phyloP scores from a whole-genome alignment of 2,329 filamentous ascomycete species.

The Ilyonectria robusta region DNA sequence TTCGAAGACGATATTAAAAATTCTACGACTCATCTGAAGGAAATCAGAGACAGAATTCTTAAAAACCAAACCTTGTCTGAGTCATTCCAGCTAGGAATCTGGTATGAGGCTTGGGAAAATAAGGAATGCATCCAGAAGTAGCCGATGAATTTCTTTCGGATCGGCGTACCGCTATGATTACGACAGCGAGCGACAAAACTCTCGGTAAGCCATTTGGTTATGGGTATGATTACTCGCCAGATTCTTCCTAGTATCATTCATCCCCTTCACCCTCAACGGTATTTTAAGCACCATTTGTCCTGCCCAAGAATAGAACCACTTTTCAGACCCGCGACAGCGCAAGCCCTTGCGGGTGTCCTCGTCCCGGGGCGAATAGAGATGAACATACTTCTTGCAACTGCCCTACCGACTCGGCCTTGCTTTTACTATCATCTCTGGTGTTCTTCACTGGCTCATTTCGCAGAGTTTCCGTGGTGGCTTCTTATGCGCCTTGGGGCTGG shows the following conservation, averaged over 20 bases:
- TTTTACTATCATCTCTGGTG: not conserved
- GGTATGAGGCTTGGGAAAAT: not conserved
- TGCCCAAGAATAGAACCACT: slow-evolving; percentile 15
- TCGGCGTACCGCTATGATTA: not conserved
- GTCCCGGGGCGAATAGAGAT: not conserved
- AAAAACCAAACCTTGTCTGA: too few species aligned
- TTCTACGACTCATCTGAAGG: too few species aligned
- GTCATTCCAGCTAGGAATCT: too few species aligned
- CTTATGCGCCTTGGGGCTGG: not conserved
- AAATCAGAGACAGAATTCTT: too few species aligned
- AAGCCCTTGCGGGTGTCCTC: slow-evolving; percentile 4
- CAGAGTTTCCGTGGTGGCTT: slow-evolving; percentile 10
- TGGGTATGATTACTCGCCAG: not conserved
- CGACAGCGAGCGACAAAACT: not conserved
- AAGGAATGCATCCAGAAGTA: slow-evolving; percentile 8
- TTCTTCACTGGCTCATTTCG: slow-evolving; percentile 11
- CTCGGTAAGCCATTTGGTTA: not conserved
- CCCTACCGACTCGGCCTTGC: slow-evolving; percentile 8
- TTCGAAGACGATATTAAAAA: too few species aligned
- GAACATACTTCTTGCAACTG: slow-evolving; percentile 18
- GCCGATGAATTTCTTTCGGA: not conserved
- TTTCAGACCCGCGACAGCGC: not conserved
- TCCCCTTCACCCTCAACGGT: not conserved
- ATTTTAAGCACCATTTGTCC: slow-evolving; percentile 6
- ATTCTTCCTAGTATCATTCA: not conserved